A percentile compares a stretch with the other conserved stretches of the same genome.
Evolutionary conservation across 2,329 filamentous ascomycete species (phyloP).

Genomic region (Verticillium nubilum): DNA sequence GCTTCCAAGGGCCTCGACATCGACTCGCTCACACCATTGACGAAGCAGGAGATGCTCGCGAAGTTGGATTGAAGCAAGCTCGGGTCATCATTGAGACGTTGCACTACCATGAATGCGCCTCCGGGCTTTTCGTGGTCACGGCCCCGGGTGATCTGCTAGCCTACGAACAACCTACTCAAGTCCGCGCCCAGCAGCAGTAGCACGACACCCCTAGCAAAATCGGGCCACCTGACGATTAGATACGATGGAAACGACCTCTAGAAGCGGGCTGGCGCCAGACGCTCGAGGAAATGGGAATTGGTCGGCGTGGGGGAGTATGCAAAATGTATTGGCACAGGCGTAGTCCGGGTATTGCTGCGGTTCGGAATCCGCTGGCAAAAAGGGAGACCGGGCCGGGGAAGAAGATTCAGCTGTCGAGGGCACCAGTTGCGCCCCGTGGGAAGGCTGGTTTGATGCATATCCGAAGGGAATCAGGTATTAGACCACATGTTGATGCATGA

Average conservation of each 20-base stretch:
- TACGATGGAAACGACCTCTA: conserved; percentile 1
- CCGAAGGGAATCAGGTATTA: conserved; percentile 33
- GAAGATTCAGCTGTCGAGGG: conserved; percentile 1
- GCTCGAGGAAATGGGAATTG: conserved; percentile 18
- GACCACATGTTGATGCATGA: conserved; percentile 47
- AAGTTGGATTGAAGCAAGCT: conserved; percentile 74
- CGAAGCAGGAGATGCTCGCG: conserved; percentile 95
- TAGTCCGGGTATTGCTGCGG: neutral
- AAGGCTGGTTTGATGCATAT: conserved; percentile 28
- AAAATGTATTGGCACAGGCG: conserved; percentile 3
- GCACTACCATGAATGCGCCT: neutral
- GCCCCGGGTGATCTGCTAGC: neutral
- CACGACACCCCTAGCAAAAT: neutral
- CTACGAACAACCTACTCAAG: neutral
- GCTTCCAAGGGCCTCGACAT: conserved; percentile 79
- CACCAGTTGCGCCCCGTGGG: conserved; percentile 8
- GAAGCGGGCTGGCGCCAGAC: conserved; percentile 6
- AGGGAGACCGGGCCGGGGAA: neutral
- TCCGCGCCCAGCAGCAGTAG: neutral
- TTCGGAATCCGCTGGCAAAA: neutral
- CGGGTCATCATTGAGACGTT: neutral
- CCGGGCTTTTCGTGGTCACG: neutral
- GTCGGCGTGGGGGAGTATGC: conserved; percentile 11
- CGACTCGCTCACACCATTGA: conserved; percentile 85
- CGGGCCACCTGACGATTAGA: neutral